Evolutionary conservation across 1,284 basidiomycete genomes (phyloP).

Genomic region (Somion occarium): DNA sequence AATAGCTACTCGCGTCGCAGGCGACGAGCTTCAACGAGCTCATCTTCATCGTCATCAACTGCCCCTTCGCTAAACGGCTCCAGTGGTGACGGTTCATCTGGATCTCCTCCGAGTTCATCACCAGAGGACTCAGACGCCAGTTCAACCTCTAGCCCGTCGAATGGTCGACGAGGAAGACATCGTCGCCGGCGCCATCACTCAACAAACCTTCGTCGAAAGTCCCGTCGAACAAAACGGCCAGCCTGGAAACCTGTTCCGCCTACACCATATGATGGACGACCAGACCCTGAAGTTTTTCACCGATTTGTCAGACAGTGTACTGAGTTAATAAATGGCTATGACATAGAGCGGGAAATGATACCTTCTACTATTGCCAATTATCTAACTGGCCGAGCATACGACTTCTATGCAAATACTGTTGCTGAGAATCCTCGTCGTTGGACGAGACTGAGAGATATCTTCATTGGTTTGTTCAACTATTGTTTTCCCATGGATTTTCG

Average conservation of each 20-base stretch:
- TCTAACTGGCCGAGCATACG: slow-evolving; percentile 32
- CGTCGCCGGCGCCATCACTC: neutral
- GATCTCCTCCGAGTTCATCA: neutral
- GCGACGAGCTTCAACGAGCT: neutral
- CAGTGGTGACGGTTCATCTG: neutral
- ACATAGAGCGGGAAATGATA: neutral
- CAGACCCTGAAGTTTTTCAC: slow-evolving; percentile 16
- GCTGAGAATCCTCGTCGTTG: slow-evolving; percentile 15
- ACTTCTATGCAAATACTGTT: slow-evolving; percentile 35
- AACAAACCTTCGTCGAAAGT: slow-evolving; percentile 2
- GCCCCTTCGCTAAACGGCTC: neutral
- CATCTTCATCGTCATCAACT: neutral
- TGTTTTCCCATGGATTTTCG: slow-evolving; percentile 39
- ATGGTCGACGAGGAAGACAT: neutral
- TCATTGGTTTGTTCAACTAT: slow-evolving; percentile 35
- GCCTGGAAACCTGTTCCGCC: slow-evolving; percentile 15
- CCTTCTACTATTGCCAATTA: slow-evolving; percentile 9
- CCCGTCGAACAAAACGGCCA: slow-evolving; percentile 3
- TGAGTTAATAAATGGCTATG: slow-evolving; percentile 9
- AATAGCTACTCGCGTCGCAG: neutral
- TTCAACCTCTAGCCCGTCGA: neutral
- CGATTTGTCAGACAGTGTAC: slow-evolving; percentile 13
- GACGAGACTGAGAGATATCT: slow-evolving; percentile 22
- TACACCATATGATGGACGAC: slow-evolving; percentile 10
- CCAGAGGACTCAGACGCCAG: neutral